Evolutionary conservation across 2,329 filamentous ascomycete species (phyloP).

Genomic region (Beauveria sp.): DNA sequence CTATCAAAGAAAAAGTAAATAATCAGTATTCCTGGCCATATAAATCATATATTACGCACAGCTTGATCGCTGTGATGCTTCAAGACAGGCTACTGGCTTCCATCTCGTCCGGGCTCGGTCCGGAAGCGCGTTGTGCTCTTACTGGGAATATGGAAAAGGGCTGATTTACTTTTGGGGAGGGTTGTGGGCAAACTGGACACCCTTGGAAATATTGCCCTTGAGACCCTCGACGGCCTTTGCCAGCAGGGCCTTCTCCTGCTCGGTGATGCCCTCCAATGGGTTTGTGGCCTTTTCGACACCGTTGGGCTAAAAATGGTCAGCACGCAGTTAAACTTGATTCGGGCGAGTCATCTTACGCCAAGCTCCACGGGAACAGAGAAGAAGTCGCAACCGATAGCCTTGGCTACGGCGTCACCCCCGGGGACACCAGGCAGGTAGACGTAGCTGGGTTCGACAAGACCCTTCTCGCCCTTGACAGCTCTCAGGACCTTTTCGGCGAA

Average conservation of each 20-base stretch:
- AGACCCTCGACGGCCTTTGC: slow-evolving; percentile 68
- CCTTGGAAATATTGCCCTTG: slow-evolving; percentile 91
- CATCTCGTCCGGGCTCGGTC: slow-evolving; percentile 20
- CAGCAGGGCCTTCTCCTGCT: slow-evolving; percentile 84
- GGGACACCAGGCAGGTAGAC: slow-evolving; percentile 88
- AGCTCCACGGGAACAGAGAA: slow-evolving; percentile 96
- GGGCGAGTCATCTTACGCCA: slow-evolving; percentile 59
- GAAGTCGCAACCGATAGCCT: slow-evolving; percentile 80
- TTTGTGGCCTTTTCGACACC: slow-evolving; percentile 83
- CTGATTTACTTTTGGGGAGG: slow-evolving; percentile 74
- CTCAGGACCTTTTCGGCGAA: slow-evolving; percentile 93
- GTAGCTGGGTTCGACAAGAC: slow-evolving; percentile 89
- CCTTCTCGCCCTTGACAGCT: slow-evolving; percentile 81
- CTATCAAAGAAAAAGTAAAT: slow-evolving; percentile 11
- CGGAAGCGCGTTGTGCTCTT: slow-evolving; percentile 17
- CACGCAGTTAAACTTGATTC: slow-evolving; percentile 13
- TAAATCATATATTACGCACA: slow-evolving; percentile 29
- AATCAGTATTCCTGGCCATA: slow-evolving; percentile 29
- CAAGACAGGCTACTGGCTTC: slow-evolving; percentile 19
- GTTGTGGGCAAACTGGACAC: slow-evolving; percentile 81
- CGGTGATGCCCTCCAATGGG: slow-evolving; percentile 67
- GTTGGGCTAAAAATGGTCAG: slow-evolving; percentile 50
- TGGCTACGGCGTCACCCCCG: slow-evolving; percentile 77
- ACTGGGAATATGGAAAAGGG: slow-evolving; percentile 14
- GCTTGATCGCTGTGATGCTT: slow-evolving; percentile 25